Evolutionary conservation across 1,284 basidiomycete species (phyloP), one percentile per base, ranked within the genome.

Genomic region (Vanrija sp.): DNA sequence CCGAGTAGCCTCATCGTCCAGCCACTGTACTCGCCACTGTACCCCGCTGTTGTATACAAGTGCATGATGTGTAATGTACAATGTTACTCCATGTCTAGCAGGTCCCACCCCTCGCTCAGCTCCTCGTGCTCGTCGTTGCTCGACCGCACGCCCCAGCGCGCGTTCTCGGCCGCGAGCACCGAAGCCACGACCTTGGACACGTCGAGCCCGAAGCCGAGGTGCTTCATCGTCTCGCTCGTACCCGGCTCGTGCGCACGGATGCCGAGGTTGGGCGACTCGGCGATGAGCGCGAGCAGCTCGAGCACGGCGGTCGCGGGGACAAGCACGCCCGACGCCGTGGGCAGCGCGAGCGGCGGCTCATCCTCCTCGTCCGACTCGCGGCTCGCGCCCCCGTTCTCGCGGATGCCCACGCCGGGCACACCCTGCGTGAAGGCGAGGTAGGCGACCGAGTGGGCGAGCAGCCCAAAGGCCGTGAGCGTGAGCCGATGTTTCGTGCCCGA

Each of bases 401-500:
- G 41, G 20, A 73, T 59, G 2, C 69, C 69, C 16, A 72, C 63
- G 2, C 67, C 67, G 3, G 58, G 51, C 7, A 72, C 72, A 18
- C 69, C 71, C 51, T 73, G 71, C 3, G 64, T 66, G 63, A 64
- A 71, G 4, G 71, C 72, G 3, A 74, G 61, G 47, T 74, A 74
- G 1, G 71, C 65, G 3, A 73, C 54, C 0, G 68, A 69, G 45
- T 70, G 68, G 5, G 66, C 58, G 1, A 74, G 58, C 16, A 74
- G 58, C 2, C 61, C 71, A 42, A 68, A 73, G 4, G 68, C 60
- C 8, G 60, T 66, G 14, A 72, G 60, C 24, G 70, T 72, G 9
- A 58, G 54, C 4, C 60, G 62, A 41, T 71, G 66, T 41, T 71
- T 72, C 37, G 23, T 47, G 23, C 31, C 39, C 6, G 64, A 60